A percentile compares a stretch with the other conserved stretches of the same genome.
Conservation (phyloP, 2,329 filamentous ascomycete genomes). For the Metarhizium humberi region DNA sequence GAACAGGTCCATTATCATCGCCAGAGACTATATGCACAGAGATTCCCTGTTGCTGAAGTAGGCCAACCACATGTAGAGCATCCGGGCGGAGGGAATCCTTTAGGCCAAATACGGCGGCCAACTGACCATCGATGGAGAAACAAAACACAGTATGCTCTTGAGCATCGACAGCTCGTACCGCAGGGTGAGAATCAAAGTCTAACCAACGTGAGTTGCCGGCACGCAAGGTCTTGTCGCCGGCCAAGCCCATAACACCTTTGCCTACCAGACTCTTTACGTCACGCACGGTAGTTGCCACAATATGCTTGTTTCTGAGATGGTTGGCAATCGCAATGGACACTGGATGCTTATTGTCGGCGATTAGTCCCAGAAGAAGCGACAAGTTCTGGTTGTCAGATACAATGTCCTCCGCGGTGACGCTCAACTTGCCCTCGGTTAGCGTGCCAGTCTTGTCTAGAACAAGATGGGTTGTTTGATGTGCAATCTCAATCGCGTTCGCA, state of each 20-base stretch:
- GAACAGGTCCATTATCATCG: constrained; percentile 42
- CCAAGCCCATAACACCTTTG: constrained; percentile 32
- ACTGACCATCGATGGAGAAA: constrained; percentile 26
- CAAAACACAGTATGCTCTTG: constrained; percentile 36
- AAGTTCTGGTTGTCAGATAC: constrained; percentile 3
- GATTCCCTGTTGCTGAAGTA: constrained; percentile 29
- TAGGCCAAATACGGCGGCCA: constrained; percentile 35
- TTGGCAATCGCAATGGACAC: constrained; percentile 36
- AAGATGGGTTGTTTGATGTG: constrained; percentile 52
- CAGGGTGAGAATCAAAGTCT: constrained; percentile 16
- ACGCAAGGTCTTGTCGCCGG: constrained; percentile 20
- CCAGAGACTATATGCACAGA: constrained; percentile 41
- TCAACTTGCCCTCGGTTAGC: constrained; percentile 50
- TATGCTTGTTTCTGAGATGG: constrained; percentile 18
- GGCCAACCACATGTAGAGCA: constrained; percentile 22
- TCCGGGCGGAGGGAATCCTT: constrained; percentile 36
- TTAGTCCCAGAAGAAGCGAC: constrained; percentile 20
- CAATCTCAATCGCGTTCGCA: constrained; percentile 53
- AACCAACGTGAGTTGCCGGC: constrained; percentile 45
- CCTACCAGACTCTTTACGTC: constrained; percentile 31
- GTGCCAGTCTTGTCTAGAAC: constrained; percentile 80
- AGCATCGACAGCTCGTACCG: constrained; percentile 24
- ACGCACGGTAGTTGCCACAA: constrained; percentile 13
- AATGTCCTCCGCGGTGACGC: constrained; percentile 20
- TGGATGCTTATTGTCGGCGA: constrained; percentile 39